These are phyloP conservation scores for Acanthamoeba lenticulata DNA, from an alignment of 208 protist species.

Conservation along the genomic window DNA sequence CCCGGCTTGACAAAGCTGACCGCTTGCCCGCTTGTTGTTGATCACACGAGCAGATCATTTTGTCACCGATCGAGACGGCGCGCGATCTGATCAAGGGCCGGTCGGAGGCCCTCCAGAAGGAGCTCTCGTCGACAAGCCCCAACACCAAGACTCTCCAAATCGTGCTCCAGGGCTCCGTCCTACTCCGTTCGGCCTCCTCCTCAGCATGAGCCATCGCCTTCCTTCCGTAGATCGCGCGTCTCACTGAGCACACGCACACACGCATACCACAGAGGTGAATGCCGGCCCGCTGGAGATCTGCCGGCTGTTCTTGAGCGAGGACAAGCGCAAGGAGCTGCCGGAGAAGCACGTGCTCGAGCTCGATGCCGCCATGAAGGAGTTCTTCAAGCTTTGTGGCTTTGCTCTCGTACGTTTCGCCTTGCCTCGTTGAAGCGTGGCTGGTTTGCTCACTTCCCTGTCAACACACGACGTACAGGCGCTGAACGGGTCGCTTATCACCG, in stretches of 20 bases:
- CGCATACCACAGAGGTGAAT: conserved; percentile 60
- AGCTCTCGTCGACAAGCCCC: neutral
- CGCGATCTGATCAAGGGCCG: conserved; percentile 31
- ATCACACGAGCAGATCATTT: neutral
- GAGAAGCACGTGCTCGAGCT: conserved; percentile 6
- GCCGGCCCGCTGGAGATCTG: conserved; percentile 53
- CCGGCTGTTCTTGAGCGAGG: neutral
- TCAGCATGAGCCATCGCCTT: neutral
- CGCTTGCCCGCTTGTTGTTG: neutral
- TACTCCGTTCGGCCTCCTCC: conserved; percentile 22
- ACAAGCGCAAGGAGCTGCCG: neutral
- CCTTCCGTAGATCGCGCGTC: no score
- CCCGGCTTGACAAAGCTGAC: no score
- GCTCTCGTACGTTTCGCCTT: neutral
- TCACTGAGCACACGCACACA: no score
- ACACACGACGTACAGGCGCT: neutral
- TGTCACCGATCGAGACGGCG: conserved; percentile 37
- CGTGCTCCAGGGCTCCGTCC: conserved; percentile 36
- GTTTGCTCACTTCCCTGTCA: neutral
- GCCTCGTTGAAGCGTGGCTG: no score
- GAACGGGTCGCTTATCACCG: neutral
- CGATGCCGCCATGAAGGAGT: conserved; percentile 17
- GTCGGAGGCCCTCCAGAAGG: neutral
- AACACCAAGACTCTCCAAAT: conserved; percentile 67
- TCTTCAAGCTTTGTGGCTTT: conserved; percentile 43